Evolutionary conservation across 2,329 filamentous ascomycete species (phyloP).

Genomic region (Pseudocercospora crystallina): DNA sequence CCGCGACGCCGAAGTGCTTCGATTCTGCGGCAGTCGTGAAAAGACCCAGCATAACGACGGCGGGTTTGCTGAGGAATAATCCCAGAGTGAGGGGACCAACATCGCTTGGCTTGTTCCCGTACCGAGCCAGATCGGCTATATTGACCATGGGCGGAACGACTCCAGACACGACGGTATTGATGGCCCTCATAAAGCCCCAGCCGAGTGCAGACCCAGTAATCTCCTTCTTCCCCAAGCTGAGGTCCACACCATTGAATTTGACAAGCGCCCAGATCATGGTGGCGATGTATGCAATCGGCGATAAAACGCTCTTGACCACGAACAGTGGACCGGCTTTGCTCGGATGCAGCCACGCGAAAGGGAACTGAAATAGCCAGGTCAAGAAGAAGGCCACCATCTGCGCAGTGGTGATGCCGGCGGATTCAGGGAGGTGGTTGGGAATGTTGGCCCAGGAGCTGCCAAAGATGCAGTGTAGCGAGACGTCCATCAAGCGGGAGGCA

Average conservation of each 20-base stretch:
- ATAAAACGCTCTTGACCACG: slow-evolving; percentile 21
- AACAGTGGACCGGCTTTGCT: slow-evolving; percentile 30
- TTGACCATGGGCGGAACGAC: slow-evolving; percentile 37
- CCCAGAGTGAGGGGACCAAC: slow-evolving; percentile 37
- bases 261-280: slow-evolving; percentile 86
- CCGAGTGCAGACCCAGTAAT: slow-evolving; percentile 27
- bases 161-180: slow-evolving; percentile 42
- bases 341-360: slow-evolving; percentile 37
- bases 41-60: slow-evolving; percentile 44
- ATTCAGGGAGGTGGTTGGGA: slow-evolving; percentile 30
- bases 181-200: slow-evolving; percentile 43
- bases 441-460: slow-evolving; percentile 39
- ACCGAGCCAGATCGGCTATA: slow-evolving; percentile 45
- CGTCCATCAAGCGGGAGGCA: slow-evolving; percentile 37
- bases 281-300: slow-evolving; percentile 64
- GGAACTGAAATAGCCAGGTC: slow-evolving; percentile 33
- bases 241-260: slow-evolving; percentile 19
- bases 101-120: slow-evolving; percentile 34
- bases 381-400: slow-evolving; percentile 36
- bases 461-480: slow-evolving; percentile 42
- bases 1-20: slow-evolving; percentile 37
- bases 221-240: slow-evolving; percentile 17
- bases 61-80: slow-evolving; percentile 40
- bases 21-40: slow-evolving; percentile 41
- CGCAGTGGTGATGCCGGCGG: slow-evolving; percentile 35